Conservation (phyloP, 306 rosid species). For the Vigna radiata region DNA sequence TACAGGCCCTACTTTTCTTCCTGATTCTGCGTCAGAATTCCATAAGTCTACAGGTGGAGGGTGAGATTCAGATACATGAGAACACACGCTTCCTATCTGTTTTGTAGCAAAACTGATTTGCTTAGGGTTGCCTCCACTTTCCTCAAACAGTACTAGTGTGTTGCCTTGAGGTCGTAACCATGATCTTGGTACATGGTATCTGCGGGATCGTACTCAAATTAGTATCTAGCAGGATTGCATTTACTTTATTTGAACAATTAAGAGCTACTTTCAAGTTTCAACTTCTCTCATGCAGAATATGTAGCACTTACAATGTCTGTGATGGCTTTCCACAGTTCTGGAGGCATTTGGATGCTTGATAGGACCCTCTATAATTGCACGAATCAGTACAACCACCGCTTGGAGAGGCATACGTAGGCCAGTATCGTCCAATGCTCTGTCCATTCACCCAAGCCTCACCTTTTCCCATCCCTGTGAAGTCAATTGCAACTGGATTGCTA, state of each 20-base stretch:
- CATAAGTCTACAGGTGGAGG: slow-evolving; percentile 80
- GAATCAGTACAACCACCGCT: slow-evolving; percentile 60
- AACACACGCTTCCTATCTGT: slow-evolving; percentile 70
- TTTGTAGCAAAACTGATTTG: slow-evolving; percentile 64
- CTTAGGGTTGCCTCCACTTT: slow-evolving; percentile 84
- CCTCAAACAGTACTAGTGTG: slow-evolving; percentile 82
- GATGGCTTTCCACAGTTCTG: slow-evolving; percentile 91
- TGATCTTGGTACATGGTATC: slow-evolving; percentile 85
- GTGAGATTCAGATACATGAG: slow-evolving; percentile 83
- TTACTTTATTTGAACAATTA: background rate
- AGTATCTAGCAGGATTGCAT: background rate
- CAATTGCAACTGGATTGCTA: slow-evolving; percentile 78
- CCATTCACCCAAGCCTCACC: slow-evolving; percentile 99
- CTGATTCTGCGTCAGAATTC: slow-evolving; percentile 57
- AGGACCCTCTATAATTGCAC: slow-evolving; percentile 73
- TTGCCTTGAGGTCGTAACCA: slow-evolving; percentile 74
- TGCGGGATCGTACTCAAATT: slow-evolving; percentile 41
- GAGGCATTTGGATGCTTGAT: slow-evolving; percentile 66
- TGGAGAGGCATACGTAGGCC: slow-evolving; percentile 74
- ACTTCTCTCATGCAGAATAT: slow-evolving; percentile 20
- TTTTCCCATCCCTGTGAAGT: slow-evolving; percentile 91
- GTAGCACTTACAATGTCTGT: slow-evolving; percentile 69
- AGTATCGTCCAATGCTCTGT: slow-evolving; percentile 93
- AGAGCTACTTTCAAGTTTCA: slow-evolving; percentile 31
- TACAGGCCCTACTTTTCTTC: slow-evolving; percentile 52